A percentile compares a stretch with the other conserved stretches of the same genome.
phyloP scores from a whole-genome alignment of 2,329 filamentous ascomycete species.

The Paecilomyces variotii region DNA sequence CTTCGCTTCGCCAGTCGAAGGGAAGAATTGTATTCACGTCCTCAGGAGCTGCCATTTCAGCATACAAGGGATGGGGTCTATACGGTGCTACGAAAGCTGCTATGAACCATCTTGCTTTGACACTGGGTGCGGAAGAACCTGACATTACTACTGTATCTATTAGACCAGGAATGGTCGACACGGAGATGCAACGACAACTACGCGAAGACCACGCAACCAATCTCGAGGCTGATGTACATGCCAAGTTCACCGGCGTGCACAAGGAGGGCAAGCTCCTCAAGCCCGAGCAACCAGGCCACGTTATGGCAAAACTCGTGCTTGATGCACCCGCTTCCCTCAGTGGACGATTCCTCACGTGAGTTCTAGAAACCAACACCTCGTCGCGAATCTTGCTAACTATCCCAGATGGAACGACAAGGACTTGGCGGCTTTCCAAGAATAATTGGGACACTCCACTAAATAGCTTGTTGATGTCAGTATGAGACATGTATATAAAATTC shows the following conservation, averaged over 20 bases:
- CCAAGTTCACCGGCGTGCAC: slow-evolving; percentile 62
- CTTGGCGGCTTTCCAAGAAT: slow-evolving; percentile 36
- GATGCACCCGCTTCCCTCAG: slow-evolving; percentile 59
- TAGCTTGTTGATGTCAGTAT: slow-evolving; percentile 8
- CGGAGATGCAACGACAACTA: slow-evolving; percentile 80
- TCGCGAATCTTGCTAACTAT: slow-evolving; percentile 2
- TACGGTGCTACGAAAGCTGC: slow-evolving; percentile 82
- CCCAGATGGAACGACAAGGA: slow-evolving; percentile 40
- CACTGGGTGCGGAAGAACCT: slow-evolving; percentile 69
- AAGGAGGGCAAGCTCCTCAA: slow-evolving; percentile 63
- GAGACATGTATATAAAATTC: slow-evolving; percentile 2
- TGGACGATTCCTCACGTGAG: slow-evolving; percentile 59
- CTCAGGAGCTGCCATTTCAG: slow-evolving; percentile 62
- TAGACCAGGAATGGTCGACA: slow-evolving; percentile 75
- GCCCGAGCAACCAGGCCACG: slow-evolving; percentile 76
- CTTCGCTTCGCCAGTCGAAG: slow-evolving; percentile 57
- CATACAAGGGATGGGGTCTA: slow-evolving; percentile 66
- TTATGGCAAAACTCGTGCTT: slow-evolving; percentile 72
- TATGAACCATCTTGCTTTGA: slow-evolving; percentile 67
- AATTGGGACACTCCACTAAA: slow-evolving; percentile 11
- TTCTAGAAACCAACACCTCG: slow-evolving; percentile 3
- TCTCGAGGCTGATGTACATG: slow-evolving; percentile 51
- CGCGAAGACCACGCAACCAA: slow-evolving; percentile 59
- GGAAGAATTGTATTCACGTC: slow-evolving; percentile 72
- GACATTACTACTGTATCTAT: slow-evolving; percentile 65